Percentiles rank a stretch among this genome's conserved stretches.
Evolutionary conservation across 2,329 filamentous ascomycete species (phyloP).

Genomic region (Boeremia exigua): DNA sequence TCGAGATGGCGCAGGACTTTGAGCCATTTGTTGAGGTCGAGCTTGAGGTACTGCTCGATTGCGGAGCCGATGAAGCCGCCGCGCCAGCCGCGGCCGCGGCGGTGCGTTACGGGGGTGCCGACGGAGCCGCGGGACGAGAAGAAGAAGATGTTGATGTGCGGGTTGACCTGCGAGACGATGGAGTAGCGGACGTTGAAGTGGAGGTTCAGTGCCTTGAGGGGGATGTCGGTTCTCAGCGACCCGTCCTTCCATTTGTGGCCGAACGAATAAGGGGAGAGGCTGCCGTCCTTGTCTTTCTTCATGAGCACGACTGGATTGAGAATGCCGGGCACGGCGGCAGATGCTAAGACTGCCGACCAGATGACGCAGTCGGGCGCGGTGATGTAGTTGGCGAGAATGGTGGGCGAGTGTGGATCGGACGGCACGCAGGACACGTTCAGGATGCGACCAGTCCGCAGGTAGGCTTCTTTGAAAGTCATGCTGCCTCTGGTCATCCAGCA

Average conservation of each 20-base stretch:
- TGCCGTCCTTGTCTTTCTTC: conserved; percentile 80
- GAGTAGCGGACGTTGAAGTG: conserved; percentile 99
- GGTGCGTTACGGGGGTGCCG: conserved; percentile 91
- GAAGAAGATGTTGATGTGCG: conserved; percentile 98
- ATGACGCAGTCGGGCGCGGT: conserved; percentile 97
- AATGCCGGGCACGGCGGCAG: conserved; percentile 93
- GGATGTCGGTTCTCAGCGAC: conserved; percentile 91
- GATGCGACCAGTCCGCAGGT: conserved; percentile 89
- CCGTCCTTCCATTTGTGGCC: conserved; percentile 99
- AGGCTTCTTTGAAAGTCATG: conserved; percentile 93
- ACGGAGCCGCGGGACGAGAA: conserved; percentile 93
- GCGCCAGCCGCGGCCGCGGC: conserved; percentile 91
- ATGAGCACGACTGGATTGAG: conserved; percentile 93
- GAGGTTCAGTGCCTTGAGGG: conserved; percentile 89
- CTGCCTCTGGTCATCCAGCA: conserved; percentile 92
- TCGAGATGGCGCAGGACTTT: conserved; percentile 93
- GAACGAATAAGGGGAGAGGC: conserved; percentile 87
- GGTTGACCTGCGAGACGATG: conserved; percentile 87
- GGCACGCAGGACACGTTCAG: conserved; percentile 96
- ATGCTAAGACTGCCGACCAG: conserved; percentile 95
- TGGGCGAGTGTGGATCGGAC: conserved; percentile 89
- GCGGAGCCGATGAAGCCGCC: conserved; percentile 94
- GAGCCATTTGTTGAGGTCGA: conserved; percentile 97
- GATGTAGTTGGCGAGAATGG: conserved; percentile 93
- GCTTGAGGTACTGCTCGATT: conserved; percentile 91